Evolutionary conservation across 2,329 filamentous ascomycete species (phyloP).

Genomic region (Dothidotthia symphoricarpi): DNA sequence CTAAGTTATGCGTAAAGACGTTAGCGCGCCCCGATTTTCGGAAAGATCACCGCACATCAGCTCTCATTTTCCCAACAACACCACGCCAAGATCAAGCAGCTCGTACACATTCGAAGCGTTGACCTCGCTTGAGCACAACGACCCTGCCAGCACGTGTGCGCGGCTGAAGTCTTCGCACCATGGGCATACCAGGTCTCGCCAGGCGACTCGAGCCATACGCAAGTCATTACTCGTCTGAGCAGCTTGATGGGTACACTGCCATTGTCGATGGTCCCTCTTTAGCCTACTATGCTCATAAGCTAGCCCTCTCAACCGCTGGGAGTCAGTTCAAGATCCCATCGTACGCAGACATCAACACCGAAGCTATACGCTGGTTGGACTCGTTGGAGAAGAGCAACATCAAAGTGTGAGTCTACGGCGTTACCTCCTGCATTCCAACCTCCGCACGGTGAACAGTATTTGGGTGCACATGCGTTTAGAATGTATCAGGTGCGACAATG

Average conservation of each 20-base stretch:
- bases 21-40: neutral
- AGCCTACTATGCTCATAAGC: conserved; percentile 66
- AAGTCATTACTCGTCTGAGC: conserved; percentile 18
- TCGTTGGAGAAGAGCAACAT: conserved; percentile 56
- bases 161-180: conserved; percentile 8
- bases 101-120: neutral
- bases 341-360: conserved; percentile 62
- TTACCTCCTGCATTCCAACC: conserved; percentile 4
- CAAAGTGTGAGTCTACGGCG: conserved; percentile 56
- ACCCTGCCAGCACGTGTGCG: neutral
- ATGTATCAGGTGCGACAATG: too few species aligned
- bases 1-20: neutral
- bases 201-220: conserved; percentile 33
- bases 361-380: conserved; percentile 59
- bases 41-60: neutral
- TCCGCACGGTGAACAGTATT: too few species aligned
- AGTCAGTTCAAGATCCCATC: conserved; percentile 26
- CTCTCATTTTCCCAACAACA: neutral
- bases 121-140: neutral
- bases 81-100: neutral
- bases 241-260: conserved; percentile 27
- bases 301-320: conserved; percentile 44
- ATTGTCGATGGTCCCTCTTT: conserved; percentile 76
- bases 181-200: conserved; percentile 39
- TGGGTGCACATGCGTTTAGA: too few species aligned